Evolutionary conservation across 805 yeast species (phyloP), one percentile per base, ranked within the genome.

Genomic region (Candida sanyiensis): DNA sequence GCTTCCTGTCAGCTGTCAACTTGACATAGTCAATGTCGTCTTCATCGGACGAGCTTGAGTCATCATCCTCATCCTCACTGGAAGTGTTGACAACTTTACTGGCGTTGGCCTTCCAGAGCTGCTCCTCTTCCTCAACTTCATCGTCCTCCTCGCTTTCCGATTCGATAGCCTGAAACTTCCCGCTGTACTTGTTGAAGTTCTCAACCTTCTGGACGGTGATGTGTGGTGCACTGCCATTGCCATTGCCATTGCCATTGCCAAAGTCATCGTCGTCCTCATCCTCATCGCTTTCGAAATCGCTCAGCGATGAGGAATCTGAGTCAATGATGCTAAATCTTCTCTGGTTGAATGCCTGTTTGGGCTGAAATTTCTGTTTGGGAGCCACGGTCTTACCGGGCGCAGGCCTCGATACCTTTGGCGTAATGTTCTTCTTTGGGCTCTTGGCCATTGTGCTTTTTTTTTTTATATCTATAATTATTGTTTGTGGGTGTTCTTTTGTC

Each of bases 11-110:
- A 8, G 81, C 83, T 25, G 84, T 83, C 44, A 83, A 60, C 55
- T 73, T 75, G 12, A 83, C 84, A 56, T 80, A 81, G 59, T 83
- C 90, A 3, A 82, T 77, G 48, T 76, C 78, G 26, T 77, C 78
- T 48, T 78, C 86, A 49, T 75, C 81, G 0, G 81, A 75, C 9
- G 79, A 72, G 26, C 67, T 65, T 16, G 67, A 69, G 25, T 59
- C 17, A 9, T 59, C 66, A 7, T 53, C 61, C 8, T 45, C 55
- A 25, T 54, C 62, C 21, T 60, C 64, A 30, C 62, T 64, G 6
- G 59, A 52, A 20, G 61, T 57, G 29, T 59, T 46, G 16, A 56
- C 62, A 22, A 53, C 60, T 22, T 48, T 47, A 15, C 47, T 50
- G 8, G 52, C 38, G 31, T 56, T 53, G 17, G 43, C 54, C 47